Base-by-base conservation (phyloP, 352 stramenopile genomes). In the Pythium oligandrum region DNA sequence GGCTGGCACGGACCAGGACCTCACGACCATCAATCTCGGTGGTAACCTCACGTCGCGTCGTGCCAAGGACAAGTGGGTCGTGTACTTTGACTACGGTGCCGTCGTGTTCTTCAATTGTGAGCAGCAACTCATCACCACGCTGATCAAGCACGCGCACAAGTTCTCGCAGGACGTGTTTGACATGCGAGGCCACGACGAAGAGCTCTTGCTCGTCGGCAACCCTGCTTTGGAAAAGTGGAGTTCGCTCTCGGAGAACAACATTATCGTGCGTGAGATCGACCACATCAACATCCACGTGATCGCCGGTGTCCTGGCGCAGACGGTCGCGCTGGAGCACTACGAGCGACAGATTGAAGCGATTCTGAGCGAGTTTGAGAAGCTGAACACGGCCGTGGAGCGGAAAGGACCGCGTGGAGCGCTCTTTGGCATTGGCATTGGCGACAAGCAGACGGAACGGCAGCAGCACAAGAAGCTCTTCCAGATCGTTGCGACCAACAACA, bases 401-500 rank as follows among this genome's bases (percentile, higher is more conserved):
- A 87, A 93, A 10, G 83, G 83, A 1, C 79, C 83, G 1, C 70
- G 76, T 30, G 75, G 77, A 30, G 79, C 79, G 40, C 66, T 92
- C 31, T 89, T 92, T 54, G 82, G 79, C 7, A 60, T 73, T 10
- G 65, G 69, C 4, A 51, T 78, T 30, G 68, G 68, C 32, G 61
- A 70, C 43, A 70, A 79, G 59, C 58, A 73, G 52, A 86, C 74
- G 4, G 83, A 93, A 50, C 72, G 71, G 34, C 73, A 90, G 57
- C 83, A 90, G 63, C 76, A 88, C 51, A 84, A 86, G 63, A 78
- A 86, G 37, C 51, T 93, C 40, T 93, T 93, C 63, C 75, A 91
- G 63, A 93, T 98, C 36, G 90, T 99, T 32, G 93, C 94, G 12
- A 93, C 88, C 40, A 98, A 98, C 67, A 99, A 99, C 76, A 96